Percentiles rank a stretch among this genome's conserved stretches.
Conservation (phyloP, 2,329 filamentous ascomycete genomes). For the Penicillium sp. region DNA sequence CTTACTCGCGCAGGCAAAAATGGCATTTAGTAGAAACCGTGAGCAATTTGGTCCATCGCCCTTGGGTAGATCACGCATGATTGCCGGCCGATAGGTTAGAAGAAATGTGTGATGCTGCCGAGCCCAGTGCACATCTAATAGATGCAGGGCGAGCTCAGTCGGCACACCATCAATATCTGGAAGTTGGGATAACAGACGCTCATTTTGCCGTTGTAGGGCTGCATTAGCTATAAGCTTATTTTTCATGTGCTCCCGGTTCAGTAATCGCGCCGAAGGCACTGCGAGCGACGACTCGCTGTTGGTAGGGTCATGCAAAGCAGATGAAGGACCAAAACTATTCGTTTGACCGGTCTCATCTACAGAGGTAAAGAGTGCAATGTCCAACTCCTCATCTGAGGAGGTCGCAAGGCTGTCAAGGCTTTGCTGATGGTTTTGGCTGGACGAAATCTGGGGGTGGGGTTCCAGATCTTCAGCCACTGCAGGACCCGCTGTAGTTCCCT, state of each 20-base stretch:
- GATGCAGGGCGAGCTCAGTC: constrained; percentile 36
- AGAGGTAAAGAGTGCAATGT: background rate
- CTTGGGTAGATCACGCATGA: constrained; percentile 39
- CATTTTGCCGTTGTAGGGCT: background rate
- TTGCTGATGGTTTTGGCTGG: background rate
- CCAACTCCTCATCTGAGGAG: background rate
- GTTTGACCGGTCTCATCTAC: background rate
- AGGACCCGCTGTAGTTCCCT: background rate
- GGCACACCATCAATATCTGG: background rate
- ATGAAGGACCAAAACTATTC: background rate
- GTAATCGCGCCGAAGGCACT: background rate
- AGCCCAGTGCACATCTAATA: constrained; percentile 43
- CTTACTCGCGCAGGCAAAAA: constrained; percentile 43
- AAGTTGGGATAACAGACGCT: background rate
- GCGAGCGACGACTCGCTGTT: background rate
- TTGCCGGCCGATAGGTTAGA: constrained; percentile 41
- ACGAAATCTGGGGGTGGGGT: background rate
- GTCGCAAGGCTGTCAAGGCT: background rate
- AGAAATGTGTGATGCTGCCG: constrained; percentile 42
- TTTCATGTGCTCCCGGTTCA: background rate
- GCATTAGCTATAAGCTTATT: background rate
- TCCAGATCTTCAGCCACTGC: background rate
- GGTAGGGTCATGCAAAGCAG: background rate
- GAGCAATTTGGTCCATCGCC: constrained; percentile 38
- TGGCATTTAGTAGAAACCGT: constrained; percentile 42